Conservation (phyloP, 2,329 filamentous ascomycete species). For the Ophiobolus disseminans region DNA sequence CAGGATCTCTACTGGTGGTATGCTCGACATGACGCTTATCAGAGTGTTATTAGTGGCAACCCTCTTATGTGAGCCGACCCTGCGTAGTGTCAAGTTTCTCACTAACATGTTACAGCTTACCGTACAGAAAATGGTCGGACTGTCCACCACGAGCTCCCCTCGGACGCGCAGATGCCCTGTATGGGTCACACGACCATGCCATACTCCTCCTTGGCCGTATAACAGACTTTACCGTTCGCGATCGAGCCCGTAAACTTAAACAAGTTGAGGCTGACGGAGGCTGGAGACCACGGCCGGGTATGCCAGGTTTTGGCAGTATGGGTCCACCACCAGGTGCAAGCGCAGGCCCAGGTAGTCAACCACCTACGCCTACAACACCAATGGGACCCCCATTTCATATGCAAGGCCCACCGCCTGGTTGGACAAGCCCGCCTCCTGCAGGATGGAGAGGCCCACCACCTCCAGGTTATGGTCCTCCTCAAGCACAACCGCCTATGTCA, state of each 20-base stretch:
- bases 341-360: constrained; percentile 18
- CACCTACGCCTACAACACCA: constrained; percentile 24
- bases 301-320: constrained; percentile 49
- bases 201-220: constrained; percentile 82
- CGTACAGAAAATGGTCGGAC: constrained; percentile 81
- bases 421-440: constrained; percentile 25
- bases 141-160: constrained; percentile 85
- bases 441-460: constrained; percentile 27
- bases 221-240: constrained; percentile 77
- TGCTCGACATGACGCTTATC: constrained; percentile 90
- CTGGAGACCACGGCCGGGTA: constrained; percentile 59
- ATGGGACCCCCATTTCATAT: constrained; percentile 36
- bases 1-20: constrained; percentile 97
- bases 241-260: constrained; percentile 78
- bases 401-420: constrained; percentile 34
- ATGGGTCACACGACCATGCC: constrained; percentile 88
- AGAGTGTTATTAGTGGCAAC: constrained; percentile 87
- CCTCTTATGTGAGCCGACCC: constrained; percentile 75
- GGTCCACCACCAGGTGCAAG: constrained; percentile 42
- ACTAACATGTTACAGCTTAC: constrained; percentile 65
- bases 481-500: neutral
- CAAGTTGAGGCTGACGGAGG: constrained; percentile 66
- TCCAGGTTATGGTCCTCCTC: constrained; percentile 7
- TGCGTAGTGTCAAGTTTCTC: neutral
- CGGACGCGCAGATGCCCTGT: constrained; percentile 78